A percentile compares a stretch with the other conserved stretches of the same genome.
Conservation (phyloP, 805 yeast species). For the Helenozyma rhizophorensis region DNA sequence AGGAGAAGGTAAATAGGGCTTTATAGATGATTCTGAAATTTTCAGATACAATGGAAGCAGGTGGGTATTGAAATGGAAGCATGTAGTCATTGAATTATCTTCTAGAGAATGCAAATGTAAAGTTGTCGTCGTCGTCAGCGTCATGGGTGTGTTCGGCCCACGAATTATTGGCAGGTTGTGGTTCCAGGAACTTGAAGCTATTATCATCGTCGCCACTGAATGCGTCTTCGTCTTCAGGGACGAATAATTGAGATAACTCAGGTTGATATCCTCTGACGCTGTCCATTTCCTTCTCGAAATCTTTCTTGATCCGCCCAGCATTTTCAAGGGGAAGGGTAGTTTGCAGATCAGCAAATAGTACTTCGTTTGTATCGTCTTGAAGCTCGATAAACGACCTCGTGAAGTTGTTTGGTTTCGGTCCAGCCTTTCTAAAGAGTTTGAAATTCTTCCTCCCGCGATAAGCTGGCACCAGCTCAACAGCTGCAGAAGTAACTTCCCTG, state of each 20-base stretch:
- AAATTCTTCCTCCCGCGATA: constrained; percentile 13
- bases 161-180: neutral
- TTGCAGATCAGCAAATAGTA: constrained; percentile 5
- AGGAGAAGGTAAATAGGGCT: neutral
- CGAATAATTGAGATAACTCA: constrained; percentile 11
- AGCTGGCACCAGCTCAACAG: neutral
- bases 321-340: neutral
- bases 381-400: constrained; percentile 13
- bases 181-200: constrained; percentile 7
- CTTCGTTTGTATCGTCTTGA: constrained; percentile 7
- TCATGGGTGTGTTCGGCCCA: constrained; percentile 1
- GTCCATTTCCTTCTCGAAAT: constrained; percentile 12
- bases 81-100: neutral
- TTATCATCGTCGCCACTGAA: constrained; percentile 1
- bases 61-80: no score
- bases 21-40: neutral
- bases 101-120: constrained; percentile 12
- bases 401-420: constrained; percentile 6
- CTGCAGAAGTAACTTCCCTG: neutral
- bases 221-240: constrained; percentile 5
- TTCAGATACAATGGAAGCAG: no score
- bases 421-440: constrained; percentile 10
- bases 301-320: constrained; percentile 1
- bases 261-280: constrained; percentile 15
- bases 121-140: constrained; percentile 9